Evolutionary conservation across 371 early-diverging fungal species (phyloP).

Genomic region (Funneliformis caledonium): DNA sequence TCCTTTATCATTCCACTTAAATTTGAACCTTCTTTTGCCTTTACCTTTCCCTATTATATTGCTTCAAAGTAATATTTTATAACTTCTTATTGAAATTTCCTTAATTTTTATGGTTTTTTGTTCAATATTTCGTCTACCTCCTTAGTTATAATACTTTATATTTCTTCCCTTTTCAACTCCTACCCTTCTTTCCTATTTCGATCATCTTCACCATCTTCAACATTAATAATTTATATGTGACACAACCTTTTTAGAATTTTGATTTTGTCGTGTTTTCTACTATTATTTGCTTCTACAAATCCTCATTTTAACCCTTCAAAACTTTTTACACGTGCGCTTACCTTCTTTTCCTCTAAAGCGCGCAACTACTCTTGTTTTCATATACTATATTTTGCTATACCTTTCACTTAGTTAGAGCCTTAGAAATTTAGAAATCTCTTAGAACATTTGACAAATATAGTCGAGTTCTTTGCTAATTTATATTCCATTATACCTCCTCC

Average conservation of each 20-base stretch:
- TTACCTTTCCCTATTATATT: not conserved
- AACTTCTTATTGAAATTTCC: not conserved
- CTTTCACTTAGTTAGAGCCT: not conserved
- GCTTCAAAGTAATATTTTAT: not conserved
- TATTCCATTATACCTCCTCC: not conserved
- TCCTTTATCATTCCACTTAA: not conserved
- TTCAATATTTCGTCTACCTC: not conserved
- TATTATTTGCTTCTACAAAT: not conserved
- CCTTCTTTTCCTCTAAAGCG: not conserved
- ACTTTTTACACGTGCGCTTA: slow-evolving; percentile 2
- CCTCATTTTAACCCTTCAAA: too few relatives aligned
- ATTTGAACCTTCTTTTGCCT: not conserved
- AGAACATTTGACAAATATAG: not conserved
- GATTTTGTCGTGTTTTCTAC: not conserved
- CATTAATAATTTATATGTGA: not conserved
- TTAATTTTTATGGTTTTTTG: not conserved
- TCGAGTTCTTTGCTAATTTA: not conserved
- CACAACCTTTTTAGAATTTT: not conserved
- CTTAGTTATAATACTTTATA: not conserved
- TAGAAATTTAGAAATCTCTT: slow-evolving; percentile 3
- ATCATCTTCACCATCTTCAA: slow-evolving; percentile 27
- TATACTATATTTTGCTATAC: not conserved
- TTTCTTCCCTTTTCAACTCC: not conserved
- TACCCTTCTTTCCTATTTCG: not conserved
- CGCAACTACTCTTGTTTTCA: not conserved